A percentile compares a stretch with the other conserved stretches of the same genome.
Conservation (phyloP, 1,284 basidiomycete species). For the Agaricales sp. region DNA sequence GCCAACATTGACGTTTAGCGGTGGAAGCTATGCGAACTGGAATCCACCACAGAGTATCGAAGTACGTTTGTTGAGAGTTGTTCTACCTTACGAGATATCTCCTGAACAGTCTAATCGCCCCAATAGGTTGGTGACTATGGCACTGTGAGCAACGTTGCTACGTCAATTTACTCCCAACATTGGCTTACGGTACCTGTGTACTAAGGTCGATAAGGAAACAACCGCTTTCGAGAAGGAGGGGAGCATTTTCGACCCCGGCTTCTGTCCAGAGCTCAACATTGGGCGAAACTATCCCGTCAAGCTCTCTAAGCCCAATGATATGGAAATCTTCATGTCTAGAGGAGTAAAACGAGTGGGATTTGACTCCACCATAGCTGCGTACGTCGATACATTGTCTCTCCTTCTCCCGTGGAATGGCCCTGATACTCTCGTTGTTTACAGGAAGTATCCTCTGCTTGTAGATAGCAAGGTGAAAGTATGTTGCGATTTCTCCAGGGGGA, state of each 20-base stretch:
- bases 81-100: no score
- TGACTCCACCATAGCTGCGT: background rate
- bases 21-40: background rate
- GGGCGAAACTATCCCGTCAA: background rate
- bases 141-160: background rate
- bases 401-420: background rate
- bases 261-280: background rate
- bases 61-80: no score
- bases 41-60: background rate
- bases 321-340: background rate
- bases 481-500: background rate
- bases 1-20: background rate
- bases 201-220: background rate
- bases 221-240: background rate
- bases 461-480: background rate
- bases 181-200: no score
- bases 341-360: background rate
- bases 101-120: no score
- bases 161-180: no score
- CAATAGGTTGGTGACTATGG: background rate
- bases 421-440: background rate
- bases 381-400: background rate
- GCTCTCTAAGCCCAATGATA: background rate
- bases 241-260: background rate
- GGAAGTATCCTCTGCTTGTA: background rate